Conservation (phyloP, 2,329 filamentous ascomycete species). For the Penicillium palitans region DNA sequence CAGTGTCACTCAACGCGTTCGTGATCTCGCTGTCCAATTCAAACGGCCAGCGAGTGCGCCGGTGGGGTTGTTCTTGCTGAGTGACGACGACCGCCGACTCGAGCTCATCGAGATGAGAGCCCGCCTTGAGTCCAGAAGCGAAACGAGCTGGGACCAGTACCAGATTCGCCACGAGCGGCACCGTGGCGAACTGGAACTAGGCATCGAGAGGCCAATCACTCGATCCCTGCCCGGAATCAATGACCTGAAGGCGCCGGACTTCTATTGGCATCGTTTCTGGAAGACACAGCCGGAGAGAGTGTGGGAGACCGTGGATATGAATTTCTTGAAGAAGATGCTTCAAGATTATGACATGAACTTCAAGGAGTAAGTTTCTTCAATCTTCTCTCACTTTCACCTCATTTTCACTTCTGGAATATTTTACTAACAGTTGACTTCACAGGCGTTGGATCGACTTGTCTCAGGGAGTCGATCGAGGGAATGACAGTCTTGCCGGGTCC, state of each 20-base stretch:
- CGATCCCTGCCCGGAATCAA: conserved; percentile 58
- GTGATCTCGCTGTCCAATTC: conserved; percentile 45
- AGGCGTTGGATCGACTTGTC: conserved; percentile 61
- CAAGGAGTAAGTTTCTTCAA: conserved; percentile 50
- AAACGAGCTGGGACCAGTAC: conserved; percentile 47
- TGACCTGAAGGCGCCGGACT: conserved; percentile 54
- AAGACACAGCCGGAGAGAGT: conserved; percentile 58
- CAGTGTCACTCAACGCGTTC: conserved; percentile 17
- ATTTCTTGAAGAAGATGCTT: conserved; percentile 52
- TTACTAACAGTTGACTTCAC: conserved; percentile 8
- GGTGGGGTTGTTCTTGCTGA: conserved; percentile 61
- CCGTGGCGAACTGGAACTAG: conserved; percentile 54
- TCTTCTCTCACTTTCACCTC: neutral
- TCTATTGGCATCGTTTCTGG: conserved; percentile 55
- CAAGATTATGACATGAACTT: conserved; percentile 58
- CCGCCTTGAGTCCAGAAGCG: conserved; percentile 35
- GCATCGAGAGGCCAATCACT: conserved; percentile 59
- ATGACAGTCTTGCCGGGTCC: conserved; percentile 44
- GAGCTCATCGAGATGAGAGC: conserved; percentile 52
- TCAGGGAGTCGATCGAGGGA: conserved; percentile 68
- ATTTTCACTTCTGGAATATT: neutral
- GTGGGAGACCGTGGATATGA: conserved; percentile 66
- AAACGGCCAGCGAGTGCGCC: conserved; percentile 62
- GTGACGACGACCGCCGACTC: conserved; percentile 56
- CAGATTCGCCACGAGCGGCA: conserved; percentile 60